Percentiles rank a stretch among this genome's conserved stretches.
Conservation (phyloP, 116 monocot species). For the Posidonia oceanica region DNA sequence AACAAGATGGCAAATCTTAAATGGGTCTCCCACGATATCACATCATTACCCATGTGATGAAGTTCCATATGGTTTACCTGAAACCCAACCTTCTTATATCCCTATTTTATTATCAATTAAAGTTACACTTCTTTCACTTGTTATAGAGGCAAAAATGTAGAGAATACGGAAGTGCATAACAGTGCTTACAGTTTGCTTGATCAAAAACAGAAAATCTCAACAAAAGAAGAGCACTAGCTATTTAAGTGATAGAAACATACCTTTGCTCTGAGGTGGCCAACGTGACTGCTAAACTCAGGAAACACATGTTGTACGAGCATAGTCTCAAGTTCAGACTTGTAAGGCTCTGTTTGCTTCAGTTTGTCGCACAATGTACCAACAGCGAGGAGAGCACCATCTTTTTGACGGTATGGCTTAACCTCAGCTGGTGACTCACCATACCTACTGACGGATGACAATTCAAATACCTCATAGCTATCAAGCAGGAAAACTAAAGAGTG, state of each 20-base stretch:
- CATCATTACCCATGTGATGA: too few relatives aligned
- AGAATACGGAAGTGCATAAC: too few relatives aligned
- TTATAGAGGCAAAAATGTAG: too few relatives aligned
- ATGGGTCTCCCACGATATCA: too few relatives aligned
- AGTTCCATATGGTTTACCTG: too few relatives aligned
- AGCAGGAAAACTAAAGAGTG: neutral
- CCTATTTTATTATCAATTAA: too few relatives aligned
- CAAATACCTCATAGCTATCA: neutral
- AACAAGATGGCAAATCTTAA: neutral
- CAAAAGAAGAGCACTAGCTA: too few relatives aligned
- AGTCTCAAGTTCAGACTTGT: constrained; percentile 83
- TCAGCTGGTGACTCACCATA: constrained; percentile 72
- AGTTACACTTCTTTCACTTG: too few relatives aligned
- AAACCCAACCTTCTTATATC: too few relatives aligned
- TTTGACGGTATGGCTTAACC: constrained; percentile 80
- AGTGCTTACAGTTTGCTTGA: too few relatives aligned
- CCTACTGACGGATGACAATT: constrained; percentile 22
- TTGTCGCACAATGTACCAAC: constrained; percentile 97
- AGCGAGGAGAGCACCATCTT: constrained; percentile 99
- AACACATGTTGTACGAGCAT: constrained; percentile 98
- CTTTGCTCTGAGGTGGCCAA: constrained; percentile 98
- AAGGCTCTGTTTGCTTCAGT: constrained; percentile 94
- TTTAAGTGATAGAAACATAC: constrained; percentile 14
- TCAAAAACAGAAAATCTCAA: too few relatives aligned
- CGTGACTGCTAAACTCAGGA: constrained; percentile 76